phyloP scores from a whole-genome alignment of 2,329 filamentous ascomycete species.

The Diatrype stigma region DNA sequence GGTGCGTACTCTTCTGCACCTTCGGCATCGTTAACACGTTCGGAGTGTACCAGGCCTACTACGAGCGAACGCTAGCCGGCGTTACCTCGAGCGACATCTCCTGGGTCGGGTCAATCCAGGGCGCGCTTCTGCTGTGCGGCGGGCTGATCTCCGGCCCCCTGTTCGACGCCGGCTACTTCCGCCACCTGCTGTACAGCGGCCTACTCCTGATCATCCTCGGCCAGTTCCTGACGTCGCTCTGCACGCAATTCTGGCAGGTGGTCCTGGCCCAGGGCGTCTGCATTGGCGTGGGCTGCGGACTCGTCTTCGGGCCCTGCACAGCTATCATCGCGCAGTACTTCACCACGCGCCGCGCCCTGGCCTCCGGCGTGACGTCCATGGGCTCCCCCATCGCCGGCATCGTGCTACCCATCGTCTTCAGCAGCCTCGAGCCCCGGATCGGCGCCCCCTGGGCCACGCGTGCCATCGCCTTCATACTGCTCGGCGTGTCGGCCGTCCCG shows the following conservation, averaged over 20 bases:
- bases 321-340: conserved; percentile 28
- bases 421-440: conserved; percentile 33
- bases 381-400: conserved; percentile 33
- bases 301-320: conserved; percentile 19
- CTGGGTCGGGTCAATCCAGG: conserved; percentile 48
- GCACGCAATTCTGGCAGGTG: conserved; percentile 45
- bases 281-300: conserved; percentile 37
- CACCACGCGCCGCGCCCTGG: conserved; percentile 24
- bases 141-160: conserved; percentile 47
- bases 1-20: conserved; percentile 43
- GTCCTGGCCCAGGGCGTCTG: conserved; percentile 48
- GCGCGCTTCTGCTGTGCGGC: conserved; percentile 46
- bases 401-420: conserved; percentile 38
- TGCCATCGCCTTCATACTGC: conserved; percentile 36
- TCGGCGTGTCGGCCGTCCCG: conserved; percentile 33
- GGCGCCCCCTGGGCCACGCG: conserved; percentile 43
- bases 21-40: conserved; percentile 39
- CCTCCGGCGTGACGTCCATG: conserved; percentile 28
- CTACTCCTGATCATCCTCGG: conserved; percentile 44
- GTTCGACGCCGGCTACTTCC: conserved; percentile 48
- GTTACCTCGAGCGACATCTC: conserved; percentile 43
- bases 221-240: conserved; percentile 49
- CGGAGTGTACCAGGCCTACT: conserved; percentile 49
- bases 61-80: conserved; percentile 29
- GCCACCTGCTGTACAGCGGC: conserved; percentile 37